These are phyloP conservation scores for Dioszegia crocea DNA, from an alignment of 768 basidiomycete genomes.

Conservation along the genomic window DNA sequence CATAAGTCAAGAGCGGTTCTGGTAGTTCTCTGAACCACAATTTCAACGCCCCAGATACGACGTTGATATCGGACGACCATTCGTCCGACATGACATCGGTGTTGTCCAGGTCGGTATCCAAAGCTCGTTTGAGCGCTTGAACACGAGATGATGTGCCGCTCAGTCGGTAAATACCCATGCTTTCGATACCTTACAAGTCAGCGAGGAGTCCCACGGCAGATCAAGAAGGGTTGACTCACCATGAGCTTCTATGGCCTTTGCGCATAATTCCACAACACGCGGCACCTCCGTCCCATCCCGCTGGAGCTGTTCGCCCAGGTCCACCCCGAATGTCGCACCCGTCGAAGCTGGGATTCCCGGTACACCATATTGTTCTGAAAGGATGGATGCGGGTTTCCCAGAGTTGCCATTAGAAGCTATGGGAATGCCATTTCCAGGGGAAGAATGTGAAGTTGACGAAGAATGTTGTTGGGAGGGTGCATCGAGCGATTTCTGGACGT, in stretches of 20 bases:
- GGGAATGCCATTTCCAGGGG: constrained; percentile 26
- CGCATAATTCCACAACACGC: constrained; percentile 78
- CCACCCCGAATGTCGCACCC: constrained; percentile 82
- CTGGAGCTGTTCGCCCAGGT: constrained; percentile 87
- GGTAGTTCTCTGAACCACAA: constrained; percentile 95
- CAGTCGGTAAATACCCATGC: constrained; percentile 87
- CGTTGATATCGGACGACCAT: constrained; percentile 92
- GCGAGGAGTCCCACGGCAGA: too few species aligned
- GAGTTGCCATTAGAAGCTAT: background rate
- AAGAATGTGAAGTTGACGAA: constrained; percentile 8
- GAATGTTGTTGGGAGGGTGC: background rate
- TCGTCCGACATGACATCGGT: constrained; percentile 84
- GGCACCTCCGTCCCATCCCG: constrained; percentile 89
- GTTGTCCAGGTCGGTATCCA: constrained; percentile 86
- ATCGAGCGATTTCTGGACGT: constrained; percentile 30
- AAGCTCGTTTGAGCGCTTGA: constrained; percentile 67
- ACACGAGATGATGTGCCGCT: constrained; percentile 88
- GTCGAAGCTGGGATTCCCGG: constrained; percentile 37
- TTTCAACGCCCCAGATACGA: constrained; percentile 88
- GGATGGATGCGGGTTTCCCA: constrained; percentile 12
- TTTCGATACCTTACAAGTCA: constrained; percentile 53
- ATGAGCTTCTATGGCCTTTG: constrained; percentile 83
- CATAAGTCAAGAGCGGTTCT: constrained; percentile 79
- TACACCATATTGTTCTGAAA: constrained; percentile 22
- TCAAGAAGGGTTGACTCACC: constrained; percentile 53